Percentiles rank a stretch among this genome's conserved stretches.
Evolutionary conservation across 805 yeast species (phyloP).

Genomic region (Ogataea pignaliae): DNA sequence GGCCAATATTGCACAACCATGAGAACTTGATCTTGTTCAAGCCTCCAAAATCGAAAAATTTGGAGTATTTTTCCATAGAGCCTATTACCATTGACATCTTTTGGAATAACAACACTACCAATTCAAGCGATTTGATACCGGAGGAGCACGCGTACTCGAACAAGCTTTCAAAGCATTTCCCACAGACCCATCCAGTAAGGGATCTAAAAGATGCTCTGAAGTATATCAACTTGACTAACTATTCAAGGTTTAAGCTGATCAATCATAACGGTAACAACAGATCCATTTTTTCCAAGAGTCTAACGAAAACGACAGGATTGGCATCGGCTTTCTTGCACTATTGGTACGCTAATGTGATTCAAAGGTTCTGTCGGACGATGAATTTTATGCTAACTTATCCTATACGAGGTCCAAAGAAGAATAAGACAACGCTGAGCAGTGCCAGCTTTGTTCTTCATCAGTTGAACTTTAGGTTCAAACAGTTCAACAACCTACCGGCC

Average conservation of each 20-base stretch:
- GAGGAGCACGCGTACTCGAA: conserved; percentile 22
- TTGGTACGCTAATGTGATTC: conserved; percentile 8
- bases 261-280: not conserved
- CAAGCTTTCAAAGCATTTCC: conserved; percentile 25
- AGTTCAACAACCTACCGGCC: conserved; percentile 70
- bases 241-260: conserved; percentile 20
- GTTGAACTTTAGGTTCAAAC: conserved; percentile 71
- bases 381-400: conserved; percentile 11
- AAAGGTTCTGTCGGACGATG: conserved; percentile 9
- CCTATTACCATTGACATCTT: conserved; percentile 65
- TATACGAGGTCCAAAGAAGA: not conserved
- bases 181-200: conserved; percentile 6
- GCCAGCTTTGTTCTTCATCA: conserved; percentile 64
- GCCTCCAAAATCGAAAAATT: conserved; percentile 63
- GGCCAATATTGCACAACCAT: conserved; percentile 13
- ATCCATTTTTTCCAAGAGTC: not conserved
- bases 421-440: conserved; percentile 1
- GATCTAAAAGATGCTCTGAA: conserved; percentile 24
- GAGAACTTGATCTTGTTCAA: conserved; percentile 46
- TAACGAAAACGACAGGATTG: not conserved
- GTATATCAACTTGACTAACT: conserved; percentile 29
- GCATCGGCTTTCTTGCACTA: no score
- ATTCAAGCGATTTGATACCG: conserved; percentile 6
- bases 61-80: conserved; percentile 74
- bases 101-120: conserved; percentile 20